These are phyloP conservation scores for Tylopilus felleus DNA, from an alignment of 768 basidiomycete genomes.

Conservation along the genomic window DNA sequence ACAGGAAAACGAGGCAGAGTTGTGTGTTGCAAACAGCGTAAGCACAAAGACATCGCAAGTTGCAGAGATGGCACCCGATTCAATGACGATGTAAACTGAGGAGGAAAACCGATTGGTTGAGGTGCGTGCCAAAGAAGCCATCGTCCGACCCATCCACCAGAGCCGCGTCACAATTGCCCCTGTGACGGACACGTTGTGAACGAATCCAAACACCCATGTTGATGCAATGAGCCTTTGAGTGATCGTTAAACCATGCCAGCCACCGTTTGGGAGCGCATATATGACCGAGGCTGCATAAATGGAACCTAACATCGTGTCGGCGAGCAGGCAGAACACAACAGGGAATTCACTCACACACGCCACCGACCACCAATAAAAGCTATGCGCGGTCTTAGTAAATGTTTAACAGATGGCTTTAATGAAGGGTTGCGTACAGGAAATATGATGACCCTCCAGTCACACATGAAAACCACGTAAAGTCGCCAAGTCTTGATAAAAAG, in stretches of 20 bases:
- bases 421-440: background rate
- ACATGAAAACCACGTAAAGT: conserved; percentile 1
- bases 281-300: background rate
- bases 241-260: background rate
- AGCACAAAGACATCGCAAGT: background rate
- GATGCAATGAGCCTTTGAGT: background rate
- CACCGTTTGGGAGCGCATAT: background rate
- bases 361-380: background rate
- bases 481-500: background rate
- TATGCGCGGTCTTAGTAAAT: background rate
- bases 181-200: background rate
- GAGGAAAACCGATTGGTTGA: background rate
- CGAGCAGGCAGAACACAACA: background rate
- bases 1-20: background rate
- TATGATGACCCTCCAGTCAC: background rate
- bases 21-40: background rate
- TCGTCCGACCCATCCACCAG: background rate
- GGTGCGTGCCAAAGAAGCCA: background rate
- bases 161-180: background rate
- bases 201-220: background rate
- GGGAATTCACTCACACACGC: background rate
- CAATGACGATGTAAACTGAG: background rate
- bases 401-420: background rate
- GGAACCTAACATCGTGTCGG: background rate
- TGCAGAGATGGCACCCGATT: background rate